Base-by-base conservation (phyloP, 2,329 filamentous ascomycete species). In the Tolypocladium endophyticum region DNA sequence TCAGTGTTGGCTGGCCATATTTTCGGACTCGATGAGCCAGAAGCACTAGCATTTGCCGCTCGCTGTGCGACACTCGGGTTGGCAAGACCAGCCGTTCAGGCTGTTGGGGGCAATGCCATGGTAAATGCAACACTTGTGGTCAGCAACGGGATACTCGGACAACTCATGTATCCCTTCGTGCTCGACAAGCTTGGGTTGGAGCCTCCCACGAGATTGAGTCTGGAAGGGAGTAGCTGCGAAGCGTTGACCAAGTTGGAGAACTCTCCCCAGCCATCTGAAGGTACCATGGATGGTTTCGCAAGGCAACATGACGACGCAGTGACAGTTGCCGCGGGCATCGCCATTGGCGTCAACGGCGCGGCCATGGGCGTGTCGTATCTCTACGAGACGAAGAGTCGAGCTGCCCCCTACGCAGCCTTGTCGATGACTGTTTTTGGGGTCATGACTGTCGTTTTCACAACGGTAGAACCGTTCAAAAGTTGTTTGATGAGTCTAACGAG, bases 311-410 rank as follows among this genome's bases (percentile, higher is more conserved):
- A 74, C 58, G 68, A 62, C 16, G 58, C 76, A 0, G 60, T 68
- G 2, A 77, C 73, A 0, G 75, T 84, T 2, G 81, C 80, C 0
- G 72, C 77, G 0, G 82, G 82, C 41, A 74, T 81, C 41, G 74
- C 80, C 0, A 75, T 84, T 56, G 82, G 82, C 3, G 78, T 84
- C 71, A 85, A 85, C 63, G 81, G 81, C 1, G 81, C 81, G 0
- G 82, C 82, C 4, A 83, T 85, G 81, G 82, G 82, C 2, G 82
- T 82, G 0, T 76, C 82, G 0, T 81, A 82, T 61, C 72, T 85
- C 18, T 83, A 84, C 59, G 81, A 84, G 68, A 76, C 74, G 9
- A 73, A 73, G 58, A 82, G 78, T 62, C 75, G 73, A 1, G 79
- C 81, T 4, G 80, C 81, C 2, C 81, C 82, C 0, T 84, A 84